These are phyloP conservation scores for Chrysanthemum makinoi DNA, from an alignment of 129 eudicot species.

Conservation along the genomic window DNA sequence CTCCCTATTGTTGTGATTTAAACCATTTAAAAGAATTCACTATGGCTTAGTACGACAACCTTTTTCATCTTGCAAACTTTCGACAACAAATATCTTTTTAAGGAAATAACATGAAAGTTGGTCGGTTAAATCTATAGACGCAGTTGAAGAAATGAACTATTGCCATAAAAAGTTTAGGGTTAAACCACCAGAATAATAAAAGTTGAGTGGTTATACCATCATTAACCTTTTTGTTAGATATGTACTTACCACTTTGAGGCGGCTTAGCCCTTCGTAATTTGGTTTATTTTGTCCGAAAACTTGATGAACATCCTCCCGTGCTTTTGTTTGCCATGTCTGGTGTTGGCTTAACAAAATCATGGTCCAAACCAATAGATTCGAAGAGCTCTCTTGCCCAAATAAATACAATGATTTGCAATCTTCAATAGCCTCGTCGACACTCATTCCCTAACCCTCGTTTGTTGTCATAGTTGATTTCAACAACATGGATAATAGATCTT, in stretches of 20 bases:
- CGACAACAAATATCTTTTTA: too few relatives aligned
- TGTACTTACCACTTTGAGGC: conserved; percentile 59
- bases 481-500: conserved; percentile 44
- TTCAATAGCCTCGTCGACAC: conserved; percentile 47
- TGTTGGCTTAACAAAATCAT: conserved; percentile 62
- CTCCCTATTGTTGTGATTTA: too few relatives aligned
- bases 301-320: conserved; percentile 51
- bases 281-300: conserved; percentile 51
- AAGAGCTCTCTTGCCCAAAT: conserved; percentile 71
- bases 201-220: too few relatives aligned
- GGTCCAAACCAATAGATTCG: conserved; percentile 63
- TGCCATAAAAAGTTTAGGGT: too few relatives aligned
- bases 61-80: background rate
- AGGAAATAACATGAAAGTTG: too few relatives aligned
- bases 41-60: too few relatives aligned
- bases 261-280: conserved; percentile 35
- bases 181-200: too few relatives aligned
- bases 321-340: conserved; percentile 59
- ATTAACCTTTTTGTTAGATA: background rate
- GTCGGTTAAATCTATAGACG: too few relatives aligned
- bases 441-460: conserved; percentile 35
- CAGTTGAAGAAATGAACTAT: too few relatives aligned
- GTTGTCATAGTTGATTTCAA: conserved; percentile 42
- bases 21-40: too few relatives aligned
- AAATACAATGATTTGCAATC: conserved; percentile 76